These are phyloP conservation scores for Gloeopeniophorella convolvens DNA, from an alignment of 768 basidiomycete species.

Conservation along the genomic window DNA sequence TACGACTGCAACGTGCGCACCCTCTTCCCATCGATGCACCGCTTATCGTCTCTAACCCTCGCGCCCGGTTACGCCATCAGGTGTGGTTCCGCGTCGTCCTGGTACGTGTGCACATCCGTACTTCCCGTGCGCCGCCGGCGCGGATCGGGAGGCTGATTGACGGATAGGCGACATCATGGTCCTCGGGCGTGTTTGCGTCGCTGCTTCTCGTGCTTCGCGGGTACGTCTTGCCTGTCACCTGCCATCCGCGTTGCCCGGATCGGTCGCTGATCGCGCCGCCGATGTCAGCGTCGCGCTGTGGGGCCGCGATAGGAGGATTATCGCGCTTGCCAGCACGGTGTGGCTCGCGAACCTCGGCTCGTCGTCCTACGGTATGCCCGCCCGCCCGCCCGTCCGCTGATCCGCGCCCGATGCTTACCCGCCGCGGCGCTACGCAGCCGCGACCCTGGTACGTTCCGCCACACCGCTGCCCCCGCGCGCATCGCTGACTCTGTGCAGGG, in stretches of 20 bases:
- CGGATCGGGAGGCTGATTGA: not conserved
- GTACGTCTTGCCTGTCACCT: not conserved
- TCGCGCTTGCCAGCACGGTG: not conserved
- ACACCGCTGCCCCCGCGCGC: not conserved
- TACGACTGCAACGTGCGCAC: slow-evolving; percentile 4
- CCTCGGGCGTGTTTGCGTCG: slow-evolving; percentile 5
- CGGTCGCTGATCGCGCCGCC: not conserved
- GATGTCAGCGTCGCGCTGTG: slow-evolving; percentile 10
- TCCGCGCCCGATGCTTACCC: no score
- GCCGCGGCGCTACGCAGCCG: not conserved
- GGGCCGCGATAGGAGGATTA: slow-evolving; percentile 4
- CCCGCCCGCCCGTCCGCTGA: not conserved
- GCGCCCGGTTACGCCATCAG: not conserved
- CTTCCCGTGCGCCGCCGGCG: not conserved
- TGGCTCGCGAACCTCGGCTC: slow-evolving; percentile 5
- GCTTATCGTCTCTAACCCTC: not conserved
- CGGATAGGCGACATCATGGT: slow-evolving; percentile 9
- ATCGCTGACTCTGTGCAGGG: not conserved
- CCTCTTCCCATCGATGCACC: no score
- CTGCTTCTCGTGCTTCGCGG: slow-evolving; percentile 15
- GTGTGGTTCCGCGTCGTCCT: slow-evolving; percentile 5
- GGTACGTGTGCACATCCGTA: not conserved
- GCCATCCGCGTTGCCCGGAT: not conserved
- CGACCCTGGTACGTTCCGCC: slow-evolving; percentile 1
- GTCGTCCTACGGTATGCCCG: slow-evolving; percentile 4